Conservation (phyloP, 2,329 filamentous ascomycete species). For the Ampelomyces quisqualis region DNA sequence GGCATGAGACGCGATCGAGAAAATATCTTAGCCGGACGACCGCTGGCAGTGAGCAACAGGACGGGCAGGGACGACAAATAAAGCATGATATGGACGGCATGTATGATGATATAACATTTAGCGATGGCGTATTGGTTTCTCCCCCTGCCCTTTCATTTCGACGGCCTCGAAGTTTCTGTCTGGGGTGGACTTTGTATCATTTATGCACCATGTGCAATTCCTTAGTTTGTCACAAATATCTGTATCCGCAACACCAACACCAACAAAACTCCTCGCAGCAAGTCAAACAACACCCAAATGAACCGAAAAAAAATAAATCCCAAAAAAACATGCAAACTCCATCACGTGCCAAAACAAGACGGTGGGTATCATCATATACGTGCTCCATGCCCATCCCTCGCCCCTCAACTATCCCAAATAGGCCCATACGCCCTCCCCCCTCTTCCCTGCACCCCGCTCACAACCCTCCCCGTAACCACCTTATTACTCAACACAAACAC, state of each 20-base stretch:
- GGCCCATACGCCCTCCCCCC: conserved; percentile 70
- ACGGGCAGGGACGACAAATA: conserved; percentile 26
- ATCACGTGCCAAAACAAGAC: too few species aligned
- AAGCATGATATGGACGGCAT: not conserved
- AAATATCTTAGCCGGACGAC: conserved; percentile 32
- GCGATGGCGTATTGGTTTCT: conserved; percentile 2
- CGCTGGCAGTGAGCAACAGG: conserved; percentile 15
- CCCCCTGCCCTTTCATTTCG: not conserved
- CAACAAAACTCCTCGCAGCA: too few species aligned
- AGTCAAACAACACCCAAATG: too few species aligned
- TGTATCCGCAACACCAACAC: too few species aligned
- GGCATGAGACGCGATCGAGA: conserved; percentile 66
- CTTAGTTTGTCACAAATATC: too few species aligned
- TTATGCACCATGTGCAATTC: too few species aligned
- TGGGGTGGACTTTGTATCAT: too few species aligned
- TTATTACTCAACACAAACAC: conserved; percentile 74
- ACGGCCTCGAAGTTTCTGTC: too few species aligned
- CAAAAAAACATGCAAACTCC: too few species aligned
- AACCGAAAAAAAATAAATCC: too few species aligned
- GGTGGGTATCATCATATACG: conserved; percentile 2
- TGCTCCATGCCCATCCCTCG: not conserved
- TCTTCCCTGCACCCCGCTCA: conserved; percentile 66
- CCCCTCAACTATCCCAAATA: conserved; percentile 67
- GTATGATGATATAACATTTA: not conserved
- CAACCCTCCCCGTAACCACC: conserved; percentile 65